Evolutionary conservation across 257 asterid species (phyloP), one percentile per base, ranked within the genome.

Genomic region (Craterostigma plantagineum): DNA sequence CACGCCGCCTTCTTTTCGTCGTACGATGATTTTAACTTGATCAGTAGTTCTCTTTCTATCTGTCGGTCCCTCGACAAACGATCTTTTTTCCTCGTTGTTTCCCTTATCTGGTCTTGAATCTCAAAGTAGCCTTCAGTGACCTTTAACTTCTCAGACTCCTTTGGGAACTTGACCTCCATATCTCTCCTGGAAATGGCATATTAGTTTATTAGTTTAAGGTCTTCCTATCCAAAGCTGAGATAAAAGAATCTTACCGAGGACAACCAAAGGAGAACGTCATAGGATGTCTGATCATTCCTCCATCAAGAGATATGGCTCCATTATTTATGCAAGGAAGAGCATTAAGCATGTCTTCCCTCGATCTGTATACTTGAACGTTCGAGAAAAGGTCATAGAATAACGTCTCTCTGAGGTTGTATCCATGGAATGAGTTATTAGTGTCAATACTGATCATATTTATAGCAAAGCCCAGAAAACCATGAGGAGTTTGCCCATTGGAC

Each of bases 241-340:
- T 38, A 57, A 38, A 54, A 50, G 51, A 18, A 52, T 62, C 70
- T 65, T 64, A 76, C 93, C 53, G 51, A 38, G 49, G 59, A 51
- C 38, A 46, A 43, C 85, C 90, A 43, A 70, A 51, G 56, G 62
- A 33, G 55, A 52, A 66, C 42, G 65, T 40, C 39, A 80, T 79
- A n/a, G 59, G 47, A 34, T 63, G 44, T 63, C 68, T 62, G 11
- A 79, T 64, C 47, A 75, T 69, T 45, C 99, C 99, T 56, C 98
- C 98, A 43, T 90, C 98, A 41, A 90, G 66, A 51, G 98, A 90
- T 55, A 90, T 43, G 40, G 98, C 95, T 64, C 86, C 93, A 46
- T 55, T 51, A 40, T 14, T 58, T 62, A 75, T 58, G 40, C 58
- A 53, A 46, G 76, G 50, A 41, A 54, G 66, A 54, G 94, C 91